Conservation (phyloP, 1,139 yeast genomes). For the Hyphopichia khmerensis region DNA sequence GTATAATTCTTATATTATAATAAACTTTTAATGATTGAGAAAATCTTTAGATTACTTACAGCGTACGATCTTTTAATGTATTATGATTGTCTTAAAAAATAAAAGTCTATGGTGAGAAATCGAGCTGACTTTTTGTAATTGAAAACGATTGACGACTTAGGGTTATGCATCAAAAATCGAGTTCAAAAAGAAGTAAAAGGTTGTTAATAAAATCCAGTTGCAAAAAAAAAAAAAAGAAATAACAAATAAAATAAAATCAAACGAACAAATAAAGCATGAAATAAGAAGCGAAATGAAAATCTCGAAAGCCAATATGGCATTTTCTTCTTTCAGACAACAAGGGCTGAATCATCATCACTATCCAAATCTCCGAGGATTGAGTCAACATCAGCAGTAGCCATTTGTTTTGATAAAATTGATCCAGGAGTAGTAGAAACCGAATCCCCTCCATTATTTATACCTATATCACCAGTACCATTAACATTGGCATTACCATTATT, state of each 20-base stretch:
- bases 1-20: background rate
- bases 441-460: background rate
- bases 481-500: background rate
- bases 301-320: too few species aligned
- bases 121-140: too few species aligned
- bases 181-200: background rate
- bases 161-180: too few species aligned
- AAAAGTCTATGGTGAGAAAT: background rate
- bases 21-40: background rate
- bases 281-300: background rate
- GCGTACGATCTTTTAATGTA: too few species aligned
- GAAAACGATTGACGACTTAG: too few species aligned
- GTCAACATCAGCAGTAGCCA: slow-evolving; percentile 32
- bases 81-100: background rate
- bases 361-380: slow-evolving; percentile 38
- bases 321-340: slow-evolving; percentile 23
- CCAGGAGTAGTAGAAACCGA: slow-evolving; percentile 17
- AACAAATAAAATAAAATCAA: background rate
- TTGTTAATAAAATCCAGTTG: background rate
- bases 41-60: background rate
- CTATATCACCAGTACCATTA: background rate
- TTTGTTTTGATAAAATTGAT: slow-evolving; percentile 34
- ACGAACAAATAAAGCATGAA: background rate
- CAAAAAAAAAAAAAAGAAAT: background rate
- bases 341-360: slow-evolving; percentile 35